phyloP scores from a whole-genome alignment of 2,329 filamentous ascomycete species.

The Decorospora gaudefroyi region DNA sequence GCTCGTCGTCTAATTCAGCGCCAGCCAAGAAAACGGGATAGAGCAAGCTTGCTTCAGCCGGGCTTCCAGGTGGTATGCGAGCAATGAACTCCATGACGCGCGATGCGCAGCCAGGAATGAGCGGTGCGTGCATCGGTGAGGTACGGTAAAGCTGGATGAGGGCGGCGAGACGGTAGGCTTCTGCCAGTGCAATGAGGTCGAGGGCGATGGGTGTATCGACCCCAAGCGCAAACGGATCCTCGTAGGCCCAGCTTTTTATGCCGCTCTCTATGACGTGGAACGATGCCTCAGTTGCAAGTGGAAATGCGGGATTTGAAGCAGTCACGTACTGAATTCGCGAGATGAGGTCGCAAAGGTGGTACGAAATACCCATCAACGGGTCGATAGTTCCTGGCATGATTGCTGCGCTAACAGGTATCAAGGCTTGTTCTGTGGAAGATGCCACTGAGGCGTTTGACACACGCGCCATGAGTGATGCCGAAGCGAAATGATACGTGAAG shows the following conservation, averaged over 20 bases:
- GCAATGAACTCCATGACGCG: slow-evolving; percentile 44
- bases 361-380: slow-evolving; percentile 45
- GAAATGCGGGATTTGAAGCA: slow-evolving; percentile 40
- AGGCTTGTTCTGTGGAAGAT: slow-evolving; percentile 24
- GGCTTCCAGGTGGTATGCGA: slow-evolving; percentile 42
- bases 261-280: slow-evolving; percentile 40
- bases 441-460: slow-evolving; percentile 27
- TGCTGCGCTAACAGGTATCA: slow-evolving; percentile 24
- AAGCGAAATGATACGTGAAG: slow-evolving; percentile 46
- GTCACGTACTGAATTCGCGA: slow-evolving; percentile 43
- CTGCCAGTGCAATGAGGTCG: slow-evolving; percentile 44
- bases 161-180: slow-evolving; percentile 42
- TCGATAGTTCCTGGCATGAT: slow-evolving; percentile 38
- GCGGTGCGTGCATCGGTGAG: slow-evolving; percentile 30
- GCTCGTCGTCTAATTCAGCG: slow-evolving; percentile 38
- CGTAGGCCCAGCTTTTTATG: slow-evolving; percentile 43
- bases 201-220: slow-evolving; percentile 41
- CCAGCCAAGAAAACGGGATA: slow-evolving; percentile 47
- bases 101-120: slow-evolving; percentile 37
- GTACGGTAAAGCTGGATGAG: slow-evolving; percentile 45
- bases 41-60: slow-evolving; percentile 43
- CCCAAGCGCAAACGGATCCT: slow-evolving; percentile 36
- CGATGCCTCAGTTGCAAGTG: slow-evolving; percentile 39
- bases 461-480: slow-evolving; percentile 43
- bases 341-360: slow-evolving; percentile 42